Base-by-base conservation (phyloP, 306 rosid genomes). In the Senna siamea region DNA sequence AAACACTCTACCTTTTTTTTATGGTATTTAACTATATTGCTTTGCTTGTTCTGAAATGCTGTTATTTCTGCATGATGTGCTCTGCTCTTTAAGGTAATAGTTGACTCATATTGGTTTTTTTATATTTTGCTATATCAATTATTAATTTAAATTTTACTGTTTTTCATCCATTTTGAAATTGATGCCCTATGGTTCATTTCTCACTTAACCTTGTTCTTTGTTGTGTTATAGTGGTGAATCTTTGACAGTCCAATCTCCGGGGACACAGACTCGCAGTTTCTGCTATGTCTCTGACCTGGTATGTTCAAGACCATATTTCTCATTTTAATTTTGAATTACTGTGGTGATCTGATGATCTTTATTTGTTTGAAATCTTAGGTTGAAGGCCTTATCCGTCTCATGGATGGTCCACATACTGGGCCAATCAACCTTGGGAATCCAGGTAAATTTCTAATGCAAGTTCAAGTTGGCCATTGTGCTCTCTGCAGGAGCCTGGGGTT, bases 341-440 rank as follows among this genome's bases (percentile, higher is more conserved):
- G 22, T 56, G 9, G 26, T 44, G 26, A 53, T 38, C 32, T 57
- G 60, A 44, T 54, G 40, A 5, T 37, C 14, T 17, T 78, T 41
- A 12, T 76, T 9, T 50, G 9, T 65, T 54, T 56, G 19, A 70
- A 70, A 35, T 74, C 40, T 18, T 62, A 88, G 92, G 92, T 88
- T 53, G 88, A 88, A 62, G 92, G 92, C 57, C 88, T 88, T 52
- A 81, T 85, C 71, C 80, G 85, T 52, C 88, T 88, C 38, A 88
- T 88, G 92, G 86, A 79, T 74, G 88, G 89, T 74, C 78, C 83
- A 30, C 35, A 81, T 76, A 83, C 85, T 1, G 89, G 89, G 55
- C 92, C 92, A 63, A 83, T 88, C 75, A 88, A 88, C 78, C 81
- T 88, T 64, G 92, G 92, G 79, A 88, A 85, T 82, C 89, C 92